These are phyloP conservation scores for Biscutella laevigata DNA, from an alignment of 441 rosid genomes.

Conservation along the genomic window DNA sequence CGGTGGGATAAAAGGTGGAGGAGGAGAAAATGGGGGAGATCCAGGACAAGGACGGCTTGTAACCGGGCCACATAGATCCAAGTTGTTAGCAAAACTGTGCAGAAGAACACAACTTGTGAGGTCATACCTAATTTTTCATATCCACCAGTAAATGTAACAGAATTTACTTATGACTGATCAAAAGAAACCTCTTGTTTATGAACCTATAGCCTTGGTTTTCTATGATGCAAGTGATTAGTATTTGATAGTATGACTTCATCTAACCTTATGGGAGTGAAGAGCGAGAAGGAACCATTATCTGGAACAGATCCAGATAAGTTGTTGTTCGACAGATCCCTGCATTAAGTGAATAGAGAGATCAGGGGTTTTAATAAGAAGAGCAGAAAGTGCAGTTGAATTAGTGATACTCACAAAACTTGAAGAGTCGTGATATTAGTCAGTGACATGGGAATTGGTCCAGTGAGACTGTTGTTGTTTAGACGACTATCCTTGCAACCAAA, in stretches of 20 bases:
- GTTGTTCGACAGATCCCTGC: conserved; percentile 80
- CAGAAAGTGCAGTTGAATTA: neutral
- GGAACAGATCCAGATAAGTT: conserved; percentile 74
- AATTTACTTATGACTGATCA: neutral
- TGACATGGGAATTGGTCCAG: conserved; percentile 74
- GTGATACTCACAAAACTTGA: conserved; percentile 75
- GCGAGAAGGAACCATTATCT: conserved; percentile 87
- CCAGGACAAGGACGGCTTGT: conserved; percentile 92
- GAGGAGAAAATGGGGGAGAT: conserved; percentile 94
- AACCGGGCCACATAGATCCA: conserved; percentile 83
- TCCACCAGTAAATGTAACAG: neutral
- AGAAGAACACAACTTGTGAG: conserved; percentile 9
- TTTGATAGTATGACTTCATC: neutral
- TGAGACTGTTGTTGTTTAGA: conserved; percentile 80
- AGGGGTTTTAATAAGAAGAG: neutral
- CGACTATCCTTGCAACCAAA: conserved; percentile 67
- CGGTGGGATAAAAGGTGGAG: conserved; percentile 85
- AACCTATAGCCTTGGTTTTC: neutral
- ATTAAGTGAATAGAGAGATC: neutral
- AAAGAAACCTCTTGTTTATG: neutral
- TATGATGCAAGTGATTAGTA: neutral
- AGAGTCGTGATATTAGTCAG: conserved; percentile 69
- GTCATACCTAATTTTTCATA: neutral
- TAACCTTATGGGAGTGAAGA: conserved; percentile 90
- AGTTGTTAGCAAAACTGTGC: conserved; percentile 87